phyloP scores from a whole-genome alignment of 2,329 filamentous ascomycete species.

The Trichophyton schoenleinii region DNA sequence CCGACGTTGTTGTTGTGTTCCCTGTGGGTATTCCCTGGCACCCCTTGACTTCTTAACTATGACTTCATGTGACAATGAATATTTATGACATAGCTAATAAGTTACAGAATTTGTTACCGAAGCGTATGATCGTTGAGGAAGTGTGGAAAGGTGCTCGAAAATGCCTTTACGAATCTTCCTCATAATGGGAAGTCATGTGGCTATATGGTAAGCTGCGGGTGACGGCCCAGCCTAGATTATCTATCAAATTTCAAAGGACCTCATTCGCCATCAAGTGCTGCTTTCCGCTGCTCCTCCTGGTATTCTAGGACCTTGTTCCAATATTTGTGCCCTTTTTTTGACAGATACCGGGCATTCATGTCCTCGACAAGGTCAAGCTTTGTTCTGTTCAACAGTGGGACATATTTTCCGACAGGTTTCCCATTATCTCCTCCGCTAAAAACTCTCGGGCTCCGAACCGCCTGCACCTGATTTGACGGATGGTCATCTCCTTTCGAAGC shows the following conservation, averaged over 20 bases:
- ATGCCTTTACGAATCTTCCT: slow-evolving; percentile 63
- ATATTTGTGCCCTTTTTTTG: slow-evolving; percentile 7
- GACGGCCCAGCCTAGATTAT: not conserved
- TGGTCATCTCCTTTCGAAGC: slow-evolving; percentile 18
- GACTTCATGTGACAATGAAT: not conserved
- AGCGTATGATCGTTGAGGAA: slow-evolving; percentile 61
- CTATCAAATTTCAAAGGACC: not conserved
- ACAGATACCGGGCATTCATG: slow-evolving; percentile 48
- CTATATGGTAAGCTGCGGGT: not conserved
- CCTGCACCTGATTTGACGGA: slow-evolving; percentile 17
- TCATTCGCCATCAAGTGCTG: not conserved
- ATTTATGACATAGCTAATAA: slow-evolving; percentile 1
- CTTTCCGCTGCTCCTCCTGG: not conserved
- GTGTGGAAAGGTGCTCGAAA: slow-evolving; percentile 79
- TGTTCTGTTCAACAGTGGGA: slow-evolving; percentile 43
- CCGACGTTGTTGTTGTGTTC: slow-evolving; percentile 88
- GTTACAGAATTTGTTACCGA: slow-evolving; percentile 52
- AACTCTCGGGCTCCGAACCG: slow-evolving; percentile 36
- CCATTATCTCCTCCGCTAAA: slow-evolving; percentile 48
- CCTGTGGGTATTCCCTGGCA: slow-evolving; percentile 41
- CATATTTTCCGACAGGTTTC: slow-evolving; percentile 45
- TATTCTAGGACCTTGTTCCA: not conserved
- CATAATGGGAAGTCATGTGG: slow-evolving; percentile 21
- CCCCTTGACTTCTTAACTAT: not conserved
- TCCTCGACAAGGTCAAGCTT: slow-evolving; percentile 47